phyloP scores from a whole-genome alignment of 352 stramenopile genomes.

The Phytopythium ostracodes region DNA sequence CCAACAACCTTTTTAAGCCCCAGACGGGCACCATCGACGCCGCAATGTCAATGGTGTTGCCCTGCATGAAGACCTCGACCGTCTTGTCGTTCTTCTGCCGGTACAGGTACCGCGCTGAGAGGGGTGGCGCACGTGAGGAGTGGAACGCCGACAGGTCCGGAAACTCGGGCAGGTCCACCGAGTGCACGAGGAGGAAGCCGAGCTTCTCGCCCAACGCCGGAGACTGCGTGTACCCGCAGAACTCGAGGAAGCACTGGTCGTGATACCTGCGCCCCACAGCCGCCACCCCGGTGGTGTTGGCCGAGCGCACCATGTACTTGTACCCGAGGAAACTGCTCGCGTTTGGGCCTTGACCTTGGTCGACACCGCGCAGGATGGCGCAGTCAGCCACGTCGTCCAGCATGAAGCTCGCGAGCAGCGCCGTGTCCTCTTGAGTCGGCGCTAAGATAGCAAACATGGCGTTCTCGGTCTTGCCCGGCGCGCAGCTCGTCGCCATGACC shows the following conservation, averaged over 20 bases:
- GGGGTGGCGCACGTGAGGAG: conserved; percentile 9
- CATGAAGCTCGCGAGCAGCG: conserved; percentile 38
- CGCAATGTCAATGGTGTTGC: conserved; percentile 12
- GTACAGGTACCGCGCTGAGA: conserved; percentile 32
- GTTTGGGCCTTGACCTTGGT: conserved; percentile 9
- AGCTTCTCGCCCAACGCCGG: conserved; percentile 24
- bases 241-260: conserved; percentile 42
- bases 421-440: conserved; percentile 42
- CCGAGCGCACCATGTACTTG: conserved; percentile 39
- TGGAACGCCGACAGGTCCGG: conserved; percentile 20
- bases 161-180: conserved; percentile 28
- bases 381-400: conserved; percentile 39
- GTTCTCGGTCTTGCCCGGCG: conserved; percentile 32
- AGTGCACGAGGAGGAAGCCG: conserved; percentile 36
- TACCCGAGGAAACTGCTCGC: conserved; percentile 38
- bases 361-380: conserved; percentile 21
- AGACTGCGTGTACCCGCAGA: conserved; percentile 25
- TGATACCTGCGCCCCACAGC: conserved; percentile 15
- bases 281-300: conserved; percentile 9
- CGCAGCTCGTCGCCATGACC: conserved; percentile 32
- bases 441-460: conserved; percentile 33
- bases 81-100: conserved; percentile 28
- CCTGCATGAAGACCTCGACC: conserved; percentile 33
- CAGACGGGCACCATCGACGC: conserved; percentile 20
- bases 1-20: conserved; percentile 24